Conservation (phyloP, 1,139 yeast species). For the Kurtzmaniella quercitrusa region DNA sequence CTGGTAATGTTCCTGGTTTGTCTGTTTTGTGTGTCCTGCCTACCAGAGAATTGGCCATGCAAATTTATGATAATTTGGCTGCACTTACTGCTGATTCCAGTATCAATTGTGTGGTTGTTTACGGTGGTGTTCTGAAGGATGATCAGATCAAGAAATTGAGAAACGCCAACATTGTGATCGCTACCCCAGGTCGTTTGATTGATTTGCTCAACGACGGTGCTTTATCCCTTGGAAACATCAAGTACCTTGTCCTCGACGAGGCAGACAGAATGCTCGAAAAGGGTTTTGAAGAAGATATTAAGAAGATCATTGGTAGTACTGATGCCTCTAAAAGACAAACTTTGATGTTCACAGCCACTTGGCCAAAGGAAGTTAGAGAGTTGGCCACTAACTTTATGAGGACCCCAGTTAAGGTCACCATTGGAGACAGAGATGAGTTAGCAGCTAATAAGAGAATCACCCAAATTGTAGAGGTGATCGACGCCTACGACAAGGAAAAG, state of each 20-base stretch:
- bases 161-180: conserved; percentile 71
- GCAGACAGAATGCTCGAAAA: conserved; percentile 97
- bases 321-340: conserved; percentile 60
- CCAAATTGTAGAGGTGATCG: conserved; percentile 90
- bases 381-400: conserved; percentile 85
- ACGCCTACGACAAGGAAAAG: conserved; percentile 78
- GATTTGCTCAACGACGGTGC: conserved; percentile 90
- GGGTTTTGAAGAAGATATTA: conserved; percentile 96
- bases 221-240: conserved; percentile 61
- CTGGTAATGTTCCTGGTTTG: conserved; percentile 46
- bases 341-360: conserved; percentile 84
- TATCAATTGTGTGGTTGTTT: conserved; percentile 76
- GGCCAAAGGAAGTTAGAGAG: conserved; percentile 92
- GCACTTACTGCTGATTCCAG: conserved; percentile 59
- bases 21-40: conserved; percentile 89
- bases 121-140: conserved; percentile 97
- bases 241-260: conserved; percentile 88
- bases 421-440: conserved; percentile 92
- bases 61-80: conserved; percentile 80
- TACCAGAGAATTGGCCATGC: conserved; percentile 95
- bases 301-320: conserved; percentile 64
- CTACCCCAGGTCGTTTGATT: conserved; percentile 94
- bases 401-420: conserved; percentile 79
- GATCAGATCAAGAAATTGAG: conserved; percentile 73
- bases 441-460: conserved; percentile 91